These are phyloP conservation scores for Pulveroboletus sp. DNA, from an alignment of 768 basidiomycete genomes.

Conservation along the genomic window DNA sequence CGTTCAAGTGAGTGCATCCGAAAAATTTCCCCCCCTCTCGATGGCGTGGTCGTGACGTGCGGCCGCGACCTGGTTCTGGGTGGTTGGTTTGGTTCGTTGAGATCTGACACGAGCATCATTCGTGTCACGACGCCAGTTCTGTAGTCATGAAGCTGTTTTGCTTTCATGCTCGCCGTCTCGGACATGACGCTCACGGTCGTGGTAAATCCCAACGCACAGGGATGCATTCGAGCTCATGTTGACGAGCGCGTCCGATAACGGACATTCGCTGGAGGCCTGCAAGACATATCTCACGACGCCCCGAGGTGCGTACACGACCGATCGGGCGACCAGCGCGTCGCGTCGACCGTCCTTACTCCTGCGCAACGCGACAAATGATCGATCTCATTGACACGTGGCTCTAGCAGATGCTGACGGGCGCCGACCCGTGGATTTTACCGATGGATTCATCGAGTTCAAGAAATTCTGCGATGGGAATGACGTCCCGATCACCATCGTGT, in stretches of 20 bases:
- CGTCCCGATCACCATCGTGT: constrained; percentile 90
- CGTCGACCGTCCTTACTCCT: neutral
- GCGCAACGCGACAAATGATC: neutral
- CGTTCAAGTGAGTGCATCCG: constrained; percentile 42
- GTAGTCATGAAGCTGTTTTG: too few relatives aligned
- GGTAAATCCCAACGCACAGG: constrained; percentile 36
- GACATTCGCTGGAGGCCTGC: constrained; percentile 83
- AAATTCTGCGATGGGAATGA: constrained; percentile 74
- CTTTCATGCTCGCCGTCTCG: too few relatives aligned
- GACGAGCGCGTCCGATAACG: constrained; percentile 66
- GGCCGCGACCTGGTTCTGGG: too few relatives aligned
- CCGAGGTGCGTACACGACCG: constrained; percentile 33
- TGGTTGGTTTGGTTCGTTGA: too few relatives aligned
- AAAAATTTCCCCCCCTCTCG: neutral
- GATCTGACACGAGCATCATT: too few relatives aligned
- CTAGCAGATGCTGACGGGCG: constrained; percentile 7
- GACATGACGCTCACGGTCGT: constrained; percentile 14
- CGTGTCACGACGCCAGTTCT: too few relatives aligned
- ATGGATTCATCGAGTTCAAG: constrained; percentile 85
- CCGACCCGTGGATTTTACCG: constrained; percentile 12
- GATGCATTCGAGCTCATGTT: constrained; percentile 90
- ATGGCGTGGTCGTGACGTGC: neutral
- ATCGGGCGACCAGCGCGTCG: neutral
- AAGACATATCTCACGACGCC: constrained; percentile 69
- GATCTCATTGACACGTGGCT: neutral